Evolutionary conservation across 257 asterid genomes (phyloP).

Genomic region (Fraxinus americana): DNA sequence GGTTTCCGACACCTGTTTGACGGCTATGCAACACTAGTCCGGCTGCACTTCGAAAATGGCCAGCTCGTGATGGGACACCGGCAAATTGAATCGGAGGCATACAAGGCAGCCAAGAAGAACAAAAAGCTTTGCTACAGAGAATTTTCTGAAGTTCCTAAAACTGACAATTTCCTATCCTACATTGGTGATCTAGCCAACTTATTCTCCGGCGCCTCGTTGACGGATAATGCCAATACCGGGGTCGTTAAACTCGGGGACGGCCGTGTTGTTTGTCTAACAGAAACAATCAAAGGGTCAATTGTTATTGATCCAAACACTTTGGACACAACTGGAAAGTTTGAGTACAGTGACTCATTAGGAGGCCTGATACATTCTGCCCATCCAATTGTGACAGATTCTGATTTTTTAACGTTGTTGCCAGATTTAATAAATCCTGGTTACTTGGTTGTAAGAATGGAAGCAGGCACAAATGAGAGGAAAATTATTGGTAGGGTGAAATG

Average conservation of each 20-base stretch:
- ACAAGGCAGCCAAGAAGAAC: conserved; percentile 70
- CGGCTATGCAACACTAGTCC: conserved; percentile 94
- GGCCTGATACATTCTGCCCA: conserved; percentile 92
- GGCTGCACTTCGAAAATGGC: conserved; percentile 70
- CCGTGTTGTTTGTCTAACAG: conserved; percentile 87
- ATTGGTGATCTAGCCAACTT: conserved; percentile 84
- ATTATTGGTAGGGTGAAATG: conserved; percentile 75
- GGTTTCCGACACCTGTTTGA: conserved; percentile 93
- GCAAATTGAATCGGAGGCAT: conserved; percentile 86
- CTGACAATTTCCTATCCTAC: conserved; percentile 66
- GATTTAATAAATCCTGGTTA: conserved; percentile 84
- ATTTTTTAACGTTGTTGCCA: conserved; percentile 71
- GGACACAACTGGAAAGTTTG: conserved; percentile 70
- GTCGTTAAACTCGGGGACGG: conserved; percentile 86
- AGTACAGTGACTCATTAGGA: conserved; percentile 65
- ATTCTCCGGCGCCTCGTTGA: conserved; percentile 84
- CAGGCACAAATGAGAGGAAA: conserved; percentile 80
- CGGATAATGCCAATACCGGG: conserved; percentile 95
- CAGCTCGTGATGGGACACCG: conserved; percentile 80
- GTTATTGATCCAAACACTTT: conserved; percentile 64
- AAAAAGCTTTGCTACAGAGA: conserved; percentile 81
- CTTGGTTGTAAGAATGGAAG: conserved; percentile 70
- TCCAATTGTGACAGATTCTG: conserved; percentile 79
- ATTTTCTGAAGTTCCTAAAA: conserved; percentile 82
- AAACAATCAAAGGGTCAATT: conserved; percentile 84